phyloP scores from a whole-genome alignment of 768 basidiomycete species.

The Mycena vitilis region DNA sequence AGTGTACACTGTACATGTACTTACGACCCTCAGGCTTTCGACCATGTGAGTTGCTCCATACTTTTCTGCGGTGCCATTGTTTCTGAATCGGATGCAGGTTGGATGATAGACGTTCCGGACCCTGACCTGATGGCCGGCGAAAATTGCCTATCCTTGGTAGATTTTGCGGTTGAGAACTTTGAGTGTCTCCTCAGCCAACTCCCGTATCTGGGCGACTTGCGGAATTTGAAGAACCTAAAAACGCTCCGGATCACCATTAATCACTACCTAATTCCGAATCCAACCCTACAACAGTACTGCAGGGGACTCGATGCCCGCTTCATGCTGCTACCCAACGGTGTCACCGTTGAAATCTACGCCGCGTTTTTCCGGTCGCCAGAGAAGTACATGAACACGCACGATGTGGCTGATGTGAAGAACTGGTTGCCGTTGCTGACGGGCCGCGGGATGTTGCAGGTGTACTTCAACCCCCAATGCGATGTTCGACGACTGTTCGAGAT shows the following conservation, averaged over 20 bases:
- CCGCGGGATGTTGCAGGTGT: neutral
- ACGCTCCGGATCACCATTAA: neutral
- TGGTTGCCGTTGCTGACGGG: neutral
- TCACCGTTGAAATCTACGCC: neutral
- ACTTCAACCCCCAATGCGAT: neutral
- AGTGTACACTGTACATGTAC: too few species aligned
- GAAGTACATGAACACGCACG: neutral
- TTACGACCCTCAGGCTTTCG: too few species aligned
- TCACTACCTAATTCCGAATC: neutral
- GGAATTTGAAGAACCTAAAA: slow-evolving; percentile 6
- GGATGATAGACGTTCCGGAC: neutral
- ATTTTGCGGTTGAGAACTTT: neutral
- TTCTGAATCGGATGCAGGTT: neutral
- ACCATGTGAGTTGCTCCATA: slow-evolving; percentile 4
- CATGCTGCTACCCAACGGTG: neutral
- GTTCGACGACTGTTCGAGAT: neutral
- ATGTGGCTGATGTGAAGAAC: neutral
- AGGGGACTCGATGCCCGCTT: neutral
- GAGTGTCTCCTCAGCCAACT: neutral
- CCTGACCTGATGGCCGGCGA: neutral
- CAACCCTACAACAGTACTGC: neutral
- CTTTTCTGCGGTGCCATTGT: too few species aligned
- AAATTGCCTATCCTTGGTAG: neutral
- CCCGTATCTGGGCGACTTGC: neutral
- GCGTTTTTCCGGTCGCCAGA: neutral